Evolutionary conservation across 129 eudicot species (phyloP), one percentile per base, ranked within the genome.

Genomic region (Flaveria bidentis): DNA sequence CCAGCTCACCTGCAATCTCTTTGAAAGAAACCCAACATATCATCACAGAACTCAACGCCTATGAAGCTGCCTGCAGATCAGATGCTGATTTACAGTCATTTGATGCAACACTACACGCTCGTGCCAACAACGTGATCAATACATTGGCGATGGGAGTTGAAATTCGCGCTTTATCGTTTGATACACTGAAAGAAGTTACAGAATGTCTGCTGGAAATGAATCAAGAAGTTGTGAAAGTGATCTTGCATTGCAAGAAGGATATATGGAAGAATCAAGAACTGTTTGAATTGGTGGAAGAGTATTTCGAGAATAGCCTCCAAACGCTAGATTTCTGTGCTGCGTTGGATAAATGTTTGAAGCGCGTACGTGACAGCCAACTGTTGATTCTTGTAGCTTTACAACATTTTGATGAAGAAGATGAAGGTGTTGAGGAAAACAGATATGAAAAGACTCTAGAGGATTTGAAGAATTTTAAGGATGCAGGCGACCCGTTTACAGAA

Each of bases 281-380:
- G 85, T 92, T 92, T 73, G 96, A 92, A 62, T 87, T 89, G 17
- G 96, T 89, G 2, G 97, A 92, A 65, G 97, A 92, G 36, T 92
- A 87, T 78, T 92, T 92, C 46, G 96, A 92, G 49, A 92, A 87
- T 44, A 92, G 97, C 62, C 80, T 92, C 10, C 91, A 87, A 45
- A 87, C 96, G 33, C 88, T 92, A 1, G 96, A 92, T 76, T 92
- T 92, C 75, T 89, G 96, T 76, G 89, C 91, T 39, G 92, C 96
- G 3, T 81, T 92, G 68, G 97, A 92, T 76, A 89, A 89, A 55
- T 92, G 97, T 67, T 80, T 92, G 46, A 85, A 84, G 60, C 76
- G 92, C 16, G 91, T 86, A 1, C 78, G 92, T 0, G 97, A 92
- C 60, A 83, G 91, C 55, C 97, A 92, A 22, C 55, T 92, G 75